These are phyloP conservation scores for Mycocentrospora acerina DNA, from an alignment of 2,329 filamentous ascomycete genomes.

Conservation along the genomic window DNA sequence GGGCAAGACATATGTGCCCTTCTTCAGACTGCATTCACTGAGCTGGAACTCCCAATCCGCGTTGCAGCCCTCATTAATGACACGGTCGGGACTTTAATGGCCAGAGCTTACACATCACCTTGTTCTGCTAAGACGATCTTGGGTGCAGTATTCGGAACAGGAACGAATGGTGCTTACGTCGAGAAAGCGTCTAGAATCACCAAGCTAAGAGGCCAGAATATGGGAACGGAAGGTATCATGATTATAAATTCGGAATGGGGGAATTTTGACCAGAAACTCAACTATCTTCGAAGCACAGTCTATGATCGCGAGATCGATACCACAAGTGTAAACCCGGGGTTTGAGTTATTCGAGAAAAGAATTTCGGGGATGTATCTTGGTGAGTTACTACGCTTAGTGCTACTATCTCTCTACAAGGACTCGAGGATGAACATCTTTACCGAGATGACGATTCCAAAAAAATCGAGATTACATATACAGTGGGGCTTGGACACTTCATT, in stretches of 20 bases:
- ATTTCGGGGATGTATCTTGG: no score
- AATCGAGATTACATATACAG: no score
- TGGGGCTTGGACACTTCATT: no score
- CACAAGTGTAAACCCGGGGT: slow-evolving; percentile 79
- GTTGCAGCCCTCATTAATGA: slow-evolving; percentile 92
- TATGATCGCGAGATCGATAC: slow-evolving; percentile 76
- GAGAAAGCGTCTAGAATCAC: slow-evolving; percentile 81
- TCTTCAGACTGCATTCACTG: slow-evolving; percentile 82
- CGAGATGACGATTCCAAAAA: no score
- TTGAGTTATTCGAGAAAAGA: slow-evolving; percentile 99
- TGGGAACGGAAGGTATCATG: slow-evolving; percentile 70
- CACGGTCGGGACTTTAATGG: slow-evolving; percentile 95
- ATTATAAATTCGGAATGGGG: slow-evolving; percentile 96
- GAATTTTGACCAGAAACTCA: slow-evolving; percentile 87
- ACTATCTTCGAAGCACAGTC: slow-evolving; percentile 75
- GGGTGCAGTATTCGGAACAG: slow-evolving; percentile 91
- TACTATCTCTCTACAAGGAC: no score
- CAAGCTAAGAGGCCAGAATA: slow-evolving; percentile 57
- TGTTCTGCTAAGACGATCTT: slow-evolving; percentile 78
- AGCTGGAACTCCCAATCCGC: slow-evolving; percentile 76
- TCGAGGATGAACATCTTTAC: no score
- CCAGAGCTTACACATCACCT: slow-evolving; percentile 84
- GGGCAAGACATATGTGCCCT: slow-evolving; percentile 88
- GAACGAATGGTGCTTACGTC: slow-evolving; percentile 92
- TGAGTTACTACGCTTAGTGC: no score